Conservation (phyloP, 371 early-diverging fungal genomes). For the Apophysomyces variabilis region DNA sequence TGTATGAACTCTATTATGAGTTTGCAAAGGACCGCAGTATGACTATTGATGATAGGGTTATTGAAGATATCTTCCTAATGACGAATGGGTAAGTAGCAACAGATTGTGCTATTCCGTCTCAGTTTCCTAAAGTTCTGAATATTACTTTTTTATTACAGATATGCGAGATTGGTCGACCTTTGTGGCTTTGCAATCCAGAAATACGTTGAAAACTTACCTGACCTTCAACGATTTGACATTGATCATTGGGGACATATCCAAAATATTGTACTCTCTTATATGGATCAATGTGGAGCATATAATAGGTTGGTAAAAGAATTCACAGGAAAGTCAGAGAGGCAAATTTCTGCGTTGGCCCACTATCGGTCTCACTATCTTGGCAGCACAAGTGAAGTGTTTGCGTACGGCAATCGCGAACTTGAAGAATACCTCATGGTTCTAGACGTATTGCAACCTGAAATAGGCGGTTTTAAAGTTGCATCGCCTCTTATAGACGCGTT, state of each 20-base stretch:
- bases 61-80: slow-evolving; percentile 16
- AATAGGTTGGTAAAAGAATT: neutral
- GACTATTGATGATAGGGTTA: slow-evolving; percentile 16
- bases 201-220: neutral
- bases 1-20: neutral
- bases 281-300: neutral
- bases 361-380: slow-evolving; percentile 8
- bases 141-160: neutral
- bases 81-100: slow-evolving; percentile 15
- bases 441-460: slow-evolving; percentile 16
- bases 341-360: neutral
- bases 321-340: slow-evolving; percentile 1
- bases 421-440: slow-evolving; percentile 4
- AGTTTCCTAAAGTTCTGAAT: slow-evolving; percentile 9
- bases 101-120: slow-evolving; percentile 1
- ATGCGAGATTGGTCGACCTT: slow-evolving; percentile 13
- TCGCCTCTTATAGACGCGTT: slow-evolving; percentile 27
- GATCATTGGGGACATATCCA: slow-evolving; percentile 66
- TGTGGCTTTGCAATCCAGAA: slow-evolving; percentile 6
- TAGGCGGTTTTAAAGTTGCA: slow-evolving; percentile 16
- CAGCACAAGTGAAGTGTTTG: neutral
- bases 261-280: neutral
- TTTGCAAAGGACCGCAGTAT: slow-evolving; percentile 20
- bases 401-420: neutral
- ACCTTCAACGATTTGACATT: slow-evolving; percentile 24